phyloP scores from a whole-genome alignment of 345 rosid genomes.

The Salix brachista region DNA sequence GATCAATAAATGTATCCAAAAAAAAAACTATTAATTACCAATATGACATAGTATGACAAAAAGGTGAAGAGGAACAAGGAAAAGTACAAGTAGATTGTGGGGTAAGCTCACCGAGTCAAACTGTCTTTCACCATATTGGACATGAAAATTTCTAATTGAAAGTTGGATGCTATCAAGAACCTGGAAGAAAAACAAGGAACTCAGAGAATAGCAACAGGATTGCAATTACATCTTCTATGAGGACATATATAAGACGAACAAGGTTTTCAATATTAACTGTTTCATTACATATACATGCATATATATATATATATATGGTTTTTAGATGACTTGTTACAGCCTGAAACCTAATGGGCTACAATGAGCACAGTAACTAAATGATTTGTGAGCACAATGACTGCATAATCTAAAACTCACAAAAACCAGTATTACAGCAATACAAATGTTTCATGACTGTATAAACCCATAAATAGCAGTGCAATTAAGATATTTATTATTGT shows the following conservation, averaged over 20 bases:
- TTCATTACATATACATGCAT: no score
- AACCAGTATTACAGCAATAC: not conserved
- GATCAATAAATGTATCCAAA: not conserved
- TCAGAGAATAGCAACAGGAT: not conserved
- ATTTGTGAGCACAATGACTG: no score
- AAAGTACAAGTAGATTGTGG: not conserved
- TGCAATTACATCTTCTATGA: not conserved
- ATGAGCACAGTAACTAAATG: no score
- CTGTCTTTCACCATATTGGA: constrained; percentile 51
- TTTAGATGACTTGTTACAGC: no score
- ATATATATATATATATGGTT: no score
- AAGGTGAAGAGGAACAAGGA: not conserved
- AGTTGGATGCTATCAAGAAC: constrained; percentile 83
- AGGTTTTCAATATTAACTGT: no score
- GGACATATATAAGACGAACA: constrained; percentile 3
- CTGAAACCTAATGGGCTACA: no score
- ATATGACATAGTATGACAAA: not conserved
- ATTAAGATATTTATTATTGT: not conserved
- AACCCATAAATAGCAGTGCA: no score
- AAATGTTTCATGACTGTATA: not conserved
- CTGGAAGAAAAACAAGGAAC: constrained; percentile 31
- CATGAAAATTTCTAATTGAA: constrained; percentile 72
- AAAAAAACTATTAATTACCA: not conserved
- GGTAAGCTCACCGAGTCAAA: constrained; percentile 50
- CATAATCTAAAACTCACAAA: no score